These are phyloP conservation scores for Termitomyces sp. DNA, from an alignment of 768 basidiomycete genomes.

Conservation along the genomic window DNA sequence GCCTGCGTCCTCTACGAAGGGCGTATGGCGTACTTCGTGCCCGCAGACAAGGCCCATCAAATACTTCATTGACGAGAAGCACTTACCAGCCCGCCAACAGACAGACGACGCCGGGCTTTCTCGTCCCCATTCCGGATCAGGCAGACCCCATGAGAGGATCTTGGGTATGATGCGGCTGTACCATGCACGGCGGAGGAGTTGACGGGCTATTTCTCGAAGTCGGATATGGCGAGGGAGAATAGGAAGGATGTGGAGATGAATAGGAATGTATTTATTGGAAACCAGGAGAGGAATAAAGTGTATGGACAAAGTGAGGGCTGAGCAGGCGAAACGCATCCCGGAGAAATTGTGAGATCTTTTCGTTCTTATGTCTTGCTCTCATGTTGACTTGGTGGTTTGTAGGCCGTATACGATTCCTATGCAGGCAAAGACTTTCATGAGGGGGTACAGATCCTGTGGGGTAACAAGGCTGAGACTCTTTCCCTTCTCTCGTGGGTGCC, in stretches of 20 bases:
- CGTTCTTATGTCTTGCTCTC: not conserved
- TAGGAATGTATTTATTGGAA: slow-evolving; percentile 37
- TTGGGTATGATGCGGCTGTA: slow-evolving; percentile 11
- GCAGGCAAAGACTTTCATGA: slow-evolving; percentile 35
- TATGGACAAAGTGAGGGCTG: slow-evolving; percentile 44
- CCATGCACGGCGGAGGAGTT: slow-evolving; percentile 49
- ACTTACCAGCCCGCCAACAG: slow-evolving; percentile 54
- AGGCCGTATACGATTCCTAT: slow-evolving; percentile 35
- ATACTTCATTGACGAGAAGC: slow-evolving; percentile 74
- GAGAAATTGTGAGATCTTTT: slow-evolving; percentile 19
- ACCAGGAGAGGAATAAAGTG: slow-evolving; percentile 30
- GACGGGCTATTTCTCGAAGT: slow-evolving; percentile 30
- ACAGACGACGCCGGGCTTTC: slow-evolving; percentile 64
- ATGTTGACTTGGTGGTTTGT: not conserved
- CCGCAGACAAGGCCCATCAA: slow-evolving; percentile 56
- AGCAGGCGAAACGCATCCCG: slow-evolving; percentile 46
- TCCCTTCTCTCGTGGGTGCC: slow-evolving; percentile 26
- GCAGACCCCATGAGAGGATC: slow-evolving; percentile 37
- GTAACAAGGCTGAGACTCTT: slow-evolving; percentile 25
- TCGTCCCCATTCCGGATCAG: slow-evolving; percentile 60
- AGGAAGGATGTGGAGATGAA: slow-evolving; percentile 47
- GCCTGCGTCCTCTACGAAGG: slow-evolving; percentile 77
- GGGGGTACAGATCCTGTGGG: slow-evolving; percentile 34
- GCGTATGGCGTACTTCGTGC: slow-evolving; percentile 74
- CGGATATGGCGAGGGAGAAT: slow-evolving; percentile 30